Evolutionary conservation across 768 basidiomycete species (phyloP), one percentile per base, ranked within the genome.

Genomic region (Chlorophyllum brunneum): DNA sequence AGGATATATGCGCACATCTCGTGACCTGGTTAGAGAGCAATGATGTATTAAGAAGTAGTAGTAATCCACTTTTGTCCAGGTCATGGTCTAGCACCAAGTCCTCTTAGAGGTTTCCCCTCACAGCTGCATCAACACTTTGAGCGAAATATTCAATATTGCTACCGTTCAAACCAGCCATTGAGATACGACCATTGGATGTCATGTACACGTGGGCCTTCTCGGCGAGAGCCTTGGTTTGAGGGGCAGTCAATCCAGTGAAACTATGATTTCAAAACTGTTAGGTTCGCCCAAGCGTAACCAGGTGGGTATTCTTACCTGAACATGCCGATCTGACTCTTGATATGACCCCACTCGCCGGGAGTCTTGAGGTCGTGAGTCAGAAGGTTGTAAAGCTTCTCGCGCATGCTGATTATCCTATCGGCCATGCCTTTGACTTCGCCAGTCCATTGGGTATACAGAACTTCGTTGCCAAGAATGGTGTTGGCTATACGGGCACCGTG

Each of bases 251-350:
- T 18, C 94, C 94, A 40, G 92, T 95, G 75, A 92, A 95, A 70
- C 90, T 88, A 61, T 53, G 26, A 10, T 47, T 47, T 27, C n/a
- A 24, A 54, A 27, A 33, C 29, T 11, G 34, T 44, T 38, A 39
- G 37, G 15, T 7, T 36, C 16, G 26, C 2, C 26, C 15, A 15
- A 33, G 5, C 44, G 26, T 30, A 37, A 20, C 39, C 20, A 39
- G 20, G 18, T 48, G n/a, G 44, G 54, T 47, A 23, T 18, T 62
- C 76, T 55, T 66, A 93, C 93, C 92, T 92, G 78, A 95, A 95
- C 94, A 98, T 95, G 68, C 95, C 95, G 56, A 94, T 95, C 67
- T 98, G 94, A 65, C 83, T 85, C 71, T 90, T 92, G 70, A 98
- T 91, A 68, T 98, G 95, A 7, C 80, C 78, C 97, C 97, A 98